phyloP scores from a whole-genome alignment of 257 asterid species.

The Fraxinus americana region DNA sequence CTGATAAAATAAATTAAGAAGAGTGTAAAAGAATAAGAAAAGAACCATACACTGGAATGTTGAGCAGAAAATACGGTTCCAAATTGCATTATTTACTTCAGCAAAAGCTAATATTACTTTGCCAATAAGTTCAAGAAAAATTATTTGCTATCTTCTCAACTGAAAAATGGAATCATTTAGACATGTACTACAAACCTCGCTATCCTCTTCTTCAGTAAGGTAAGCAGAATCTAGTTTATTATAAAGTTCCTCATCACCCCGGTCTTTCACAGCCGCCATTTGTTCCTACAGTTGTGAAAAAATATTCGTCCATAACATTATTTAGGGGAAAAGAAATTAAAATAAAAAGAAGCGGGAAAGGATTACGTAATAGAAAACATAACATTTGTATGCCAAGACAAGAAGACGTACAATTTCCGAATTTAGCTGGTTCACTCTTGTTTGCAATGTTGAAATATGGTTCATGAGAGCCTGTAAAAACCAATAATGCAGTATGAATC shows the following conservation, averaged over 20 bases:
- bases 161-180: not conserved
- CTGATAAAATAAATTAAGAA: slow-evolving; percentile 29
- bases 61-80: not conserved
- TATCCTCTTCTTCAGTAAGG: slow-evolving; percentile 71
- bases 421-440: slow-evolving; percentile 59
- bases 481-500: slow-evolving; percentile 15
- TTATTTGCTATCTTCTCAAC: not conserved
- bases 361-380: not conserved
- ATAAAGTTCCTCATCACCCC: slow-evolving; percentile 67
- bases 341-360: not conserved
- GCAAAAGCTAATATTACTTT: not conserved
- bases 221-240: slow-evolving; percentile 67
- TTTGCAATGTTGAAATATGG: slow-evolving; percentile 62
- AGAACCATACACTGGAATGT: not conserved
- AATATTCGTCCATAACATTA: slow-evolving; percentile 3
- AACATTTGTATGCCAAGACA: slow-evolving; percentile 1
- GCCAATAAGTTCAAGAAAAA: not conserved
- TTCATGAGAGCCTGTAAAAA: slow-evolving; percentile 66
- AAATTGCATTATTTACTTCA: not conserved
- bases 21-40: not conserved
- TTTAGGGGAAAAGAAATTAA: not conserved
- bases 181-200: slow-evolving; percentile 55
- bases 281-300: slow-evolving; percentile 51
- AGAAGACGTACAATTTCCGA: slow-evolving; percentile 63
- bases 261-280: slow-evolving; percentile 64